phyloP scores from a whole-genome alignment of 225 moss, liverwort and hornwort species.

The Marchantia polymorpha region DNA sequence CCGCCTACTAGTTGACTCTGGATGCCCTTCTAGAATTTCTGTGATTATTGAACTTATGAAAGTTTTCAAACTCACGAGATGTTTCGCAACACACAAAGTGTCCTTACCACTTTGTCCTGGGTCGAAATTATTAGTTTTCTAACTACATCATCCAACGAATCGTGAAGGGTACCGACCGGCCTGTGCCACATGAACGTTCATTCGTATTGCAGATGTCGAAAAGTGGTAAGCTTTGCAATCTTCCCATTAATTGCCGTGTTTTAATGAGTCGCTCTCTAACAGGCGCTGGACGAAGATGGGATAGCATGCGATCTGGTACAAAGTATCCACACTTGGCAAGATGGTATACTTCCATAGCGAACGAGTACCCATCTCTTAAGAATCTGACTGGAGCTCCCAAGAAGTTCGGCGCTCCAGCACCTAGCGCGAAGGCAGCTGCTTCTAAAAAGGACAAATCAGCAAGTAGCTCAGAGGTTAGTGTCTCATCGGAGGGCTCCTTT shows the following conservation, averaged over 20 bases:
- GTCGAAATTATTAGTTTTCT: no score
- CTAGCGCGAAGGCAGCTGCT: slow-evolving; percentile 40
- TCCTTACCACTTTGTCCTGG: no score
- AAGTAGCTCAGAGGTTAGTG: slow-evolving; percentile 41
- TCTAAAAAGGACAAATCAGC: slow-evolving; percentile 16
- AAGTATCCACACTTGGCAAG: slow-evolving; percentile 65
- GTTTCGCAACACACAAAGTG: no score
- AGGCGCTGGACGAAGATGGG: slow-evolving; percentile 70
- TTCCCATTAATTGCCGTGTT: background rate
- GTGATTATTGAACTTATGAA: no score
- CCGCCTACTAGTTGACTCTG: no score
- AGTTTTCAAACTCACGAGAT: no score
- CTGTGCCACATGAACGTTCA: no score
- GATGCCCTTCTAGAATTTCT: no score
- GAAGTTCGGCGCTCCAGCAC: slow-evolving; percentile 3
- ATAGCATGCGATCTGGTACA: slow-evolving; percentile 57
- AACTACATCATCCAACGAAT: no score
- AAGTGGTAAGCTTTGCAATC: background rate
- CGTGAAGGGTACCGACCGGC: no score
- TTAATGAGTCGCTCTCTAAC: slow-evolving; percentile 12
- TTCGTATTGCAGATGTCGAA: no score
- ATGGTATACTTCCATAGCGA: slow-evolving; percentile 74
- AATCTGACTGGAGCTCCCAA: slow-evolving; percentile 32
- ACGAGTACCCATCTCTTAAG: slow-evolving; percentile 57
- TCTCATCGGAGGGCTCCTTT: slow-evolving; percentile 57